phyloP scores from a whole-genome alignment of 1,139 yeast species.

The Arxiozyma telluris region DNA sequence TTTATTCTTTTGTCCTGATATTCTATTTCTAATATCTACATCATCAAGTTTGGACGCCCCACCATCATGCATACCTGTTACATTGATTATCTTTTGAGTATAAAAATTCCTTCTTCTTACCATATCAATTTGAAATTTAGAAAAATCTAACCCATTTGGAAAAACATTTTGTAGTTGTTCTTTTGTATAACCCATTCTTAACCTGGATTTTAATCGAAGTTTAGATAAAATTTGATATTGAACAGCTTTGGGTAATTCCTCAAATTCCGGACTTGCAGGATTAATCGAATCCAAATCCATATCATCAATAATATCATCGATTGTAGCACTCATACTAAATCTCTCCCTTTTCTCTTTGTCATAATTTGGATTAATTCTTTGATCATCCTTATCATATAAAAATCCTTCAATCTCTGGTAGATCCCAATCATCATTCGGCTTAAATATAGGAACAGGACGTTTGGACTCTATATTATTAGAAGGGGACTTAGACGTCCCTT shows the following conservation, averaged over 20 bases:
- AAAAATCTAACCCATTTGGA: slow-evolving; percentile 81
- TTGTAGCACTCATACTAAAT: slow-evolving; percentile 39
- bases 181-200: slow-evolving; percentile 90
- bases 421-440: slow-evolving; percentile 70
- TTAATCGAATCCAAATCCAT: slow-evolving; percentile 62
- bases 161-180: slow-evolving; percentile 75
- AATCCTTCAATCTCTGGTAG: slow-evolving; percentile 59
- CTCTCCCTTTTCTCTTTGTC: slow-evolving; percentile 45
- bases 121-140: slow-evolving; percentile 85
- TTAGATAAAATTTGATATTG: slow-evolving; percentile 85
- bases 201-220: slow-evolving; percentile 70
- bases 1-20: slow-evolving; percentile 78
- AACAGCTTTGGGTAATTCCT: slow-evolving; percentile 61
- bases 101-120: slow-evolving; percentile 85
- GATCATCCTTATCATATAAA: slow-evolving; percentile 42
- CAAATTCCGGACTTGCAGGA: slow-evolving; percentile 60
- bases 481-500: background rate
- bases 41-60: slow-evolving; percentile 32
- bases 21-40: slow-evolving; percentile 37
- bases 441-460: slow-evolving; percentile 24
- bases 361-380: slow-evolving; percentile 63
- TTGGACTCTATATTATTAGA: background rate
- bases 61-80: slow-evolving; percentile 71
- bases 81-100: slow-evolving; percentile 79
- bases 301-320: slow-evolving; percentile 62